Base-by-base conservation (phyloP, 192 early-diverging fungal species). In the Gamsiella multidivaricata region DNA sequence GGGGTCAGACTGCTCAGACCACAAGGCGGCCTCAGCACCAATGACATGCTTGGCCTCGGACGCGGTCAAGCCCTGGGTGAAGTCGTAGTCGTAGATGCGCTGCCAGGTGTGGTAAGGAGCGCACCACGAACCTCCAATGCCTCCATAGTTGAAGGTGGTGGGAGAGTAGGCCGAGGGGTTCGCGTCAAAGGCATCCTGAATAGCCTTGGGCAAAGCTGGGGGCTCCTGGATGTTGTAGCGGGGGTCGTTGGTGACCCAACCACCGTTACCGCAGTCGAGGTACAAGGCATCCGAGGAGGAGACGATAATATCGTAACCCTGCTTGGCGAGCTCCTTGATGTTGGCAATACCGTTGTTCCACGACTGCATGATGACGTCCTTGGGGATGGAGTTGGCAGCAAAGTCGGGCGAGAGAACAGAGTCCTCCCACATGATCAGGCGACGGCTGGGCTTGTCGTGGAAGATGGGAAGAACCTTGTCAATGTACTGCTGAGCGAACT, bases 381-480 rank as follows among this genome's bases (percentile, higher is more conserved):
- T 85, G 49, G 78, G 62, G 65, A 93, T 70, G 33, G 81, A 75
- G 45, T 85, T 83, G 59, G 80, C 84, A 14, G 64, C 12, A 31
- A 82, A 55, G 49, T 67, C 73, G 42, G 57, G 59, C 14, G 64
- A 71, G 26, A 73, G 36, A 32, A 73, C 20, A 39, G 73, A 84
- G 74, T 95, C 93, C 74, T 94, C 93, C 94, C 94, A 96, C 29
- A 90, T 84, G 73, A 95, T 87, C 8, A 83, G 11, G 26, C 84
- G 81, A 57, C 85, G 84, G 54, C 79, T 82, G 29, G 79, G 55
- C 57, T 84, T 65, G 50, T 58, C 59, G 12, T 66, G 57, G 56
- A 89, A 81, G 39, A 84, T 85, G 9, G 70, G 72, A 43, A 88
- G 80, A 51, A 85, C 85, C 61, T 82, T 81, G 58, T 81, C 76